Base-by-base conservation (phyloP, 75 land plant genomes). In the Sequoiadendron giganteum region DNA sequence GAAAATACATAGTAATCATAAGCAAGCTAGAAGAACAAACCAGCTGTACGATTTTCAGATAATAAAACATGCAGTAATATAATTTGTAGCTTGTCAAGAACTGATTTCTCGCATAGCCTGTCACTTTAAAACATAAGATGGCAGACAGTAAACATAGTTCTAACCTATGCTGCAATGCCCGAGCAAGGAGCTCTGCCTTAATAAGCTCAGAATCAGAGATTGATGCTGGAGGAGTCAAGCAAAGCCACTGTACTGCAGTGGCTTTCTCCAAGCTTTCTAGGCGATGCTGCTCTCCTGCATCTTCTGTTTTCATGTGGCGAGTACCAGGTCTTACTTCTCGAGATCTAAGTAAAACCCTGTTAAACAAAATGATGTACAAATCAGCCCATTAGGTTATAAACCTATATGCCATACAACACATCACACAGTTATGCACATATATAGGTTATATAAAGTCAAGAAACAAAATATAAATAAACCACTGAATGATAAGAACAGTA, bases 171-270 rank as follows among this genome's bases (percentile, higher is more conserved):
- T 93, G 88, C 78, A 97, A 86, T 81, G 99, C 99, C 73, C 91
- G 92, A 32, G 92, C 89, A 85, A 97, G 93, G 87, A 98, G 95
- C 90, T 96, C 98, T 49, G 91, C 92, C 75, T 86, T 94, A 40
- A 98, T 83, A 73, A 56, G 83, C 55, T 95, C 90, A 61, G 90
- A 91, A 91, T 96, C 91, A 87, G 79, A 54, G 21, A 97, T 79
- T 87, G 92, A 92, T 9, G 96, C 88, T 3, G 97, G 99, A 75
- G 99, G 97, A 61, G 95, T 93, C 85, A 98, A 98, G 91, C 99
- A 98, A 70, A 98, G 94, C 99, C 99, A 98, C 86, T 98, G 99
- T 42, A 96, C 91, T 81, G 91, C 96, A 90, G 90, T 92, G 25
- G 99, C 99, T 87, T 98, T 98, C 77, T 94, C 93, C 68, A 94